Evolutionary conservation across 1,284 basidiomycete species (phyloP).

Genomic region (Mycena sp.): DNA sequence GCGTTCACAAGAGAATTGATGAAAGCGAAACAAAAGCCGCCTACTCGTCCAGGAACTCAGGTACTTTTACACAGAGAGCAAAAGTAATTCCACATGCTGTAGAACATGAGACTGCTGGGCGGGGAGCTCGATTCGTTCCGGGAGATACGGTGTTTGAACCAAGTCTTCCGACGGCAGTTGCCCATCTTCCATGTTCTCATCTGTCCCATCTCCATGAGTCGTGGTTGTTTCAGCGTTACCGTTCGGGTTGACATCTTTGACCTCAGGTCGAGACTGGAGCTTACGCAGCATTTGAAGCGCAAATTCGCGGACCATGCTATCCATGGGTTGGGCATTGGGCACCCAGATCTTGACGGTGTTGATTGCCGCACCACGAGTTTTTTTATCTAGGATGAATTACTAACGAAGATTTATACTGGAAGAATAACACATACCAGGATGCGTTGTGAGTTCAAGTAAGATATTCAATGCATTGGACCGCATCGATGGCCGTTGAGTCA

Average conservation of each 20-base stretch:
- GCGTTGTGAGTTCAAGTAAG: slow-evolving; percentile 90
- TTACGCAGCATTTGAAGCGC: slow-evolving; percentile 81
- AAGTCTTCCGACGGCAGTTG: slow-evolving; percentile 75
- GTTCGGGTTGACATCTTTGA: slow-evolving; percentile 30
- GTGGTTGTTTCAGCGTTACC: slow-evolving; percentile 29
- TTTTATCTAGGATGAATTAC: slow-evolving; percentile 65
- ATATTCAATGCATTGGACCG: slow-evolving; percentile 81
- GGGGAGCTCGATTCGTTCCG: slow-evolving; percentile 78
- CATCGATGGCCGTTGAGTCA: slow-evolving; percentile 84
- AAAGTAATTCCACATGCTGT: slow-evolving; percentile 91
- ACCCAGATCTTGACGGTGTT: slow-evolving; percentile 95
- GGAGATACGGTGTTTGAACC: slow-evolving; percentile 82
- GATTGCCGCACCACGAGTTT: slow-evolving; percentile 90
- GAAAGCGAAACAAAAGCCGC: slow-evolving; percentile 40
- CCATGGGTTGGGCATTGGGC: slow-evolving; percentile 83
- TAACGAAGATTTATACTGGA: slow-evolving; percentile 7
- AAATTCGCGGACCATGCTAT: slow-evolving; percentile 76
- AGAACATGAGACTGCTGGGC: slow-evolving; percentile 81
- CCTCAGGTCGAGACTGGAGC: slow-evolving; percentile 57
- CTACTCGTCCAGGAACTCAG: slow-evolving; percentile 89
- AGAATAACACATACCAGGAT: slow-evolving; percentile 65
- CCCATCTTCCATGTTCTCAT: slow-evolving; percentile 68
- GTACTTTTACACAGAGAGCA: slow-evolving; percentile 91
- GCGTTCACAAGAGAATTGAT: slow-evolving; percentile 13
- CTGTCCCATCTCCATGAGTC: slow-evolving; percentile 28